Base-by-base conservation (phyloP, 345 rosid species). In the Populus pruinosa region DNA sequence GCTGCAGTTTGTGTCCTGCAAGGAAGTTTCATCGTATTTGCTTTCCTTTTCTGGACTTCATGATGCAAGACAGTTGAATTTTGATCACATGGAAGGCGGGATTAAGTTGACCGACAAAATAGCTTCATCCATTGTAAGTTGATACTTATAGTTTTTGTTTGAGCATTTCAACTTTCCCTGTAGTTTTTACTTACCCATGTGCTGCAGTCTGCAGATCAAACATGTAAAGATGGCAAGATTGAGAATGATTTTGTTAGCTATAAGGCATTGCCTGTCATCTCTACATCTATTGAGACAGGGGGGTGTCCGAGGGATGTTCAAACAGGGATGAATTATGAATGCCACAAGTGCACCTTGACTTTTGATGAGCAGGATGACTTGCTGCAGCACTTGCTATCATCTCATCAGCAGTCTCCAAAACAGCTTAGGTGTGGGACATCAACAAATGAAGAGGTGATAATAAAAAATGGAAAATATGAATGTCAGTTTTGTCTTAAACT, bases 1-100 rank as follows among this genome's bases (percentile, higher is more conserved):
- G 74, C 88, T 79, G 76, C 89, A 89, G 91, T 90, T 91, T 86
- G 87, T 81, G 78, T 85, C 94, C 85, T 88, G 86, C 93, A 85
- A 90, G 84, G 93, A 88, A 78, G 91, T 87, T 68, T 87, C 89
- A n/a, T 76, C 82, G 4, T 85, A 87, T 81, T 79, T 93, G 79
- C 87, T 78, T 68, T 83, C 88, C 29, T 50, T 62, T 59, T 43
- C 39, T 72, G 85, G 81, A 75, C 76, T 81, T 61, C 80, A 29
- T 75, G 89, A 70, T 78, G 81, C 80, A 79, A 85, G 78, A 79
- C 75, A 39, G 80, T 62, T 53, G 59, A 72, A 47, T 72, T 64
- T 55, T 8, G 77, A 76, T 78, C 85, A 43, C 53, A 35, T 73
- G 69, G 85, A 72, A 17, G 72, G 70, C 81, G 70, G 78, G 38